Base-by-base conservation (phyloP, 2,329 filamentous ascomycete species). In the Penicillium sp. region DNA sequence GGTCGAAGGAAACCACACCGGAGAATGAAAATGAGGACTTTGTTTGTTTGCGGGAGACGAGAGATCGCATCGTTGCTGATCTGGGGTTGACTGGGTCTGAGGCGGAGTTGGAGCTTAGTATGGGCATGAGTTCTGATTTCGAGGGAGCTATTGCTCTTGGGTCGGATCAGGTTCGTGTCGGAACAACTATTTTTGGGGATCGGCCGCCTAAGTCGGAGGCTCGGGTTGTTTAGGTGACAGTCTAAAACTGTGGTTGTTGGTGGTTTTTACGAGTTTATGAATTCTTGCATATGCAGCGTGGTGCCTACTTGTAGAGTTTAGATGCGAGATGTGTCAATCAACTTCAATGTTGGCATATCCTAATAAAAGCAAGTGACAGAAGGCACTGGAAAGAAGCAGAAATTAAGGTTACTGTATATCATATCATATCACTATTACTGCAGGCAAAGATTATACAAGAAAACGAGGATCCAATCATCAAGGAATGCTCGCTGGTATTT, bases 61-160 rank as follows among this genome's bases (percentile, higher is more conserved):
- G 90, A 55, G 90, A 96, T 72, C 74, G 84, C 14, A 86, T 97
- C 2, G 84, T 82, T 2, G 70, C 77, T 68, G 88, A 87, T 63
- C 68, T 93, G 51, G 84, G 80, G 0, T 64, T 86, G 41, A 71
- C 79, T 16, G 72, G 63, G 5, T 63, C 61, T 3, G 70, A 80
- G 16, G 76, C 79, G n/a, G 81, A 82, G 59, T 72, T 97, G 67
- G 92, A 97, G 79, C 75, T 98, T 75, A 97, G 93, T 75, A 99
- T 99, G 93, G 93, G 93, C 7, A 99, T 99, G 95, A 97, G 92
- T 72, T 87, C 91, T 69, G 95, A 99, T 75, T 99, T 93, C 73
- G 93, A 96, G 79, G 90, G 88, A 8, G 95, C 95, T 0, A 88
- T 98, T 69, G 77, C 75, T 13, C 79, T 91, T 79, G 95, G 95